Conservation (phyloP, 768 basidiomycete species). For the Dioszegia crocea region DNA sequence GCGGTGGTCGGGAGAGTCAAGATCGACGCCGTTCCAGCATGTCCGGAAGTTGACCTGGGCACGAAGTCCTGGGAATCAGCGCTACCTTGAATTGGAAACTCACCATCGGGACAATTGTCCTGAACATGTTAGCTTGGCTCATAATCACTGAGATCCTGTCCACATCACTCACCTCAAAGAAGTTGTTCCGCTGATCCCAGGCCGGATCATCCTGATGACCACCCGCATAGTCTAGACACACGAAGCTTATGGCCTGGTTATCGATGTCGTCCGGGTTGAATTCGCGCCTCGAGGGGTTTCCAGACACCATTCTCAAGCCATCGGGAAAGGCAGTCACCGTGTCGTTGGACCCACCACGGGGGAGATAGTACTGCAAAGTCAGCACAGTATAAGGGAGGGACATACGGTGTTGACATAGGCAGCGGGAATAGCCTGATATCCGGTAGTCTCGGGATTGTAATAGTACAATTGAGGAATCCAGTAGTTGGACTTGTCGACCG, state of each 20-base stretch:
- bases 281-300: slow-evolving; percentile 20
- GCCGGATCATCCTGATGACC: slow-evolving; percentile 7
- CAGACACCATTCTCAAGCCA: slow-evolving; percentile 37
- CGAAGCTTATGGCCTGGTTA: slow-evolving; percentile 21
- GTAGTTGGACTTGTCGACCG: slow-evolving; percentile 32
- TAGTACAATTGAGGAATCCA: slow-evolving; percentile 30
- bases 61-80: slow-evolving; percentile 13
- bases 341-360: slow-evolving; percentile 11
- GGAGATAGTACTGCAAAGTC: slow-evolving; percentile 12
- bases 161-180: no score
- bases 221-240: slow-evolving; percentile 20
- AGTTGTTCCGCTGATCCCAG: background rate
- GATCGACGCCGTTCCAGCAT: slow-evolving; percentile 30
- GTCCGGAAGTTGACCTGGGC: slow-evolving; percentile 29
- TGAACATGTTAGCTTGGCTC: no score
- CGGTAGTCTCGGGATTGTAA: background rate
- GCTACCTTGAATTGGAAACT: background rate
- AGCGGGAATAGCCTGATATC: background rate
- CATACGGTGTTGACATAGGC: slow-evolving; percentile 4
- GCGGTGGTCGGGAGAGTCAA: slow-evolving; percentile 22
- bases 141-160: no score
- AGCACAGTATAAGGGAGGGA: no score
- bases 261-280: slow-evolving; percentile 13
- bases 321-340: slow-evolving; percentile 30
- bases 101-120: no score